Percentiles rank a stretch among this genome's conserved stretches.
These are phyloP conservation scores for Talaromyces pinophilus DNA, from an alignment of 2,329 filamentous ascomycete species.

Conservation along the genomic window DNA sequence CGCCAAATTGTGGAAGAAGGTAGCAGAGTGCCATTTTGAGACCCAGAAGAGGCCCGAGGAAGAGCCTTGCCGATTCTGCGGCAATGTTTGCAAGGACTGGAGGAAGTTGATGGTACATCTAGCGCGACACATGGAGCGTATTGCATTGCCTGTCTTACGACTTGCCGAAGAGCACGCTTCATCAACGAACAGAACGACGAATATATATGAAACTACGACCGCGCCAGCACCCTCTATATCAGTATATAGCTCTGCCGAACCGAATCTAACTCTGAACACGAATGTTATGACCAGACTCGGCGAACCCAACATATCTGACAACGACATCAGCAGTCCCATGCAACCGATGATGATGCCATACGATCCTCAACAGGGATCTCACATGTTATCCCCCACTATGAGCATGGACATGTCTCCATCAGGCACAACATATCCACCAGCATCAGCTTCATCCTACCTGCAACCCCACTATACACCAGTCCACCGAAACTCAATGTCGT, in stretches of 20 bases:
- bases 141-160: constrained; percentile 75
- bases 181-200: neutral
- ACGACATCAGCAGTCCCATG: neutral
- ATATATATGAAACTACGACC: neutral
- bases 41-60: constrained; percentile 66
- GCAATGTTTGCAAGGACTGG: constrained; percentile 77
- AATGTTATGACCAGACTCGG: neutral
- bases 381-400: constrained; percentile 11
- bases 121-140: constrained; percentile 91
- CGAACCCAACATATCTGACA: constrained; percentile 2
- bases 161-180: constrained; percentile 42
- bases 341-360: constrained; percentile 9
- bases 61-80: constrained; percentile 86
- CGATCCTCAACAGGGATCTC: neutral
- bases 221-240: constrained; percentile 14
- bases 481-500: constrained; percentile 27
- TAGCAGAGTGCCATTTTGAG: constrained; percentile 74
- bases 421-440: constrained; percentile 20
- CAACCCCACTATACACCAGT: constrained; percentile 20
- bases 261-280: neutral
- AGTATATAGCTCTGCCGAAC: constrained; percentile 11
- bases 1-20: constrained; percentile 72
- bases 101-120: constrained; percentile 93
- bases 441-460: constrained; percentile 6
- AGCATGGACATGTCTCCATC: constrained; percentile 5